phyloP scores from a whole-genome alignment of 2,329 filamentous ascomycete genomes.

The Penicillium sp. region DNA sequence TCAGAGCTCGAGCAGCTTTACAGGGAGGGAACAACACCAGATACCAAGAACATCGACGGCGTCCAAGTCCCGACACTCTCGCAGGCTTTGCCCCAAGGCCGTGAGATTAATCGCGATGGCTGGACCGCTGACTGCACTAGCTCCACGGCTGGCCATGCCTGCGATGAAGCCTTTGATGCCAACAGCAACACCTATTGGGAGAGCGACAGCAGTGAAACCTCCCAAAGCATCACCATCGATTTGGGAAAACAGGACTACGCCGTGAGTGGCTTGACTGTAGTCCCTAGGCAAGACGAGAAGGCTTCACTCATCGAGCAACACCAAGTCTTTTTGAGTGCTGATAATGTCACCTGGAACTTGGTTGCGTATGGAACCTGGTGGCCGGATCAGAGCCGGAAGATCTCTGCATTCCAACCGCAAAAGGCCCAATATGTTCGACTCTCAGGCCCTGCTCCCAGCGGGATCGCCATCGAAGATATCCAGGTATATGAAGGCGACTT shows the following conservation, averaged over 20 bases:
- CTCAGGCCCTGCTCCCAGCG: constrained; percentile 1
- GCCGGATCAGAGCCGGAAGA: constrained; percentile 9
- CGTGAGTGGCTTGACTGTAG: neutral
- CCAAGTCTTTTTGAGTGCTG: neutral
- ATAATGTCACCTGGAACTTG: constrained; percentile 4
- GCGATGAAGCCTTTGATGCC: neutral
- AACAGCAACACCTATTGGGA: neutral
- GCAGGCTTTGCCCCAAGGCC: constrained; percentile 4
- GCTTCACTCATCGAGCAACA: neutral
- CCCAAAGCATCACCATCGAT: neutral
- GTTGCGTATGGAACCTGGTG: constrained; percentile 18
- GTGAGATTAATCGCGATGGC: neutral
- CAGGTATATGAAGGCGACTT: constrained; percentile 6
- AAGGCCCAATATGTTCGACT: constrained; percentile 7
- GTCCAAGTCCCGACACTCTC: constrained; percentile 1
- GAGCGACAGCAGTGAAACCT: neutral
- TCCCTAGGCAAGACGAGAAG: neutral
- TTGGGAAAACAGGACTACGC: neutral
- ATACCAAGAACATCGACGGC: neutral
- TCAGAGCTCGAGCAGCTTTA: constrained; percentile 1
- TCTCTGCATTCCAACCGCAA: constrained; percentile 12
- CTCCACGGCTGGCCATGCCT: neutral
- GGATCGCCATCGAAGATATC: constrained; percentile 12
- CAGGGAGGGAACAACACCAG: constrained; percentile 3
- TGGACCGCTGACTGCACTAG: neutral